These are phyloP conservation scores for Uncinocarpus reesii DNA, from an alignment of 2,329 filamentous ascomycete species.

Conservation along the genomic window DNA sequence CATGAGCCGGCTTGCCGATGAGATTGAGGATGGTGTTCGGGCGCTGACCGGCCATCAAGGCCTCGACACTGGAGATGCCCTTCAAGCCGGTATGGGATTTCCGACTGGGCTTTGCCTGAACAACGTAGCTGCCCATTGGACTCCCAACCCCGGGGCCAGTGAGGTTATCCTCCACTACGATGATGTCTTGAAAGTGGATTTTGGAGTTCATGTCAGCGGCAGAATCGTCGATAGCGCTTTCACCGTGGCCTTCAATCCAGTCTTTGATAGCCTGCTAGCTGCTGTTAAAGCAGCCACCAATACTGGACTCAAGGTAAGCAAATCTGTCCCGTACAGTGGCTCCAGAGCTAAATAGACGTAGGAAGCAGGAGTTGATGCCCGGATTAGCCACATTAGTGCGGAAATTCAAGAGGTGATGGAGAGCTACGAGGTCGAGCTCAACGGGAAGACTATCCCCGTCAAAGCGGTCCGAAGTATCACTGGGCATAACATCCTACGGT, in stretches of 20 bases:
- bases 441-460: slow-evolving; percentile 41
- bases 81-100: slow-evolving; percentile 46
- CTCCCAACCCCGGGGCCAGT: slow-evolving; percentile 50
- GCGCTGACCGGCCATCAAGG: slow-evolving; percentile 43
- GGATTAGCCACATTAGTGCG: slow-evolving; percentile 47
- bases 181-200: slow-evolving; percentile 76
- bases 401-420: slow-evolving; percentile 54
- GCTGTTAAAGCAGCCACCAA: slow-evolving; percentile 69
- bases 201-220: slow-evolving; percentile 70
- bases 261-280: slow-evolving; percentile 62
- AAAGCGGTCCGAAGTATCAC: slow-evolving; percentile 47
- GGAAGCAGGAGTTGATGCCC: slow-evolving; percentile 46
- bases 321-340: slow-evolving; percentile 8
- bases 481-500: slow-evolving; percentile 46
- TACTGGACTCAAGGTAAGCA: slow-evolving; percentile 38
- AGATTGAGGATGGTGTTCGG: slow-evolving; percentile 46
- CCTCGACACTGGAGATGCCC: slow-evolving; percentile 42
- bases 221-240: slow-evolving; percentile 74
- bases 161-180: slow-evolving; percentile 60
- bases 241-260: slow-evolving; percentile 63
- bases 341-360: slow-evolving; percentile 19
- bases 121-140: slow-evolving; percentile 47
- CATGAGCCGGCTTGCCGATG: slow-evolving; percentile 42
- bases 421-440: slow-evolving; percentile 50
- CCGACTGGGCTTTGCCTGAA: slow-evolving; percentile 47